Percentiles rank a stretch among this genome's conserved stretches.
phyloP scores from a whole-genome alignment of 495 filamentous ascomycete genomes.

The Penicillium soppii region DNA sequence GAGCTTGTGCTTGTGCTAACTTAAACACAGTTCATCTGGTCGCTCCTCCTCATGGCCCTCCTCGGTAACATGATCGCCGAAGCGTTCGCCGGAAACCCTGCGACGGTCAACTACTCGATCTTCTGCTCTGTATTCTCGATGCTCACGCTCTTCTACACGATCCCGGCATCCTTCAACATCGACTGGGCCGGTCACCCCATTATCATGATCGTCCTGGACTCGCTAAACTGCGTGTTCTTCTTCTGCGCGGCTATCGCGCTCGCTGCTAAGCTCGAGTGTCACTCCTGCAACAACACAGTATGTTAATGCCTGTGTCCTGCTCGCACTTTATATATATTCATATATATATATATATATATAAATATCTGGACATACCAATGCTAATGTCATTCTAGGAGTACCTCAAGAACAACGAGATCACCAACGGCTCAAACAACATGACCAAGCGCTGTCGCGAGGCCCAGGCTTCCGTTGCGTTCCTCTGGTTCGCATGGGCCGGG shows the following conservation, averaged over 20 bases:
- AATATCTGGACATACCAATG: neutral
- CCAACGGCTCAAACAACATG: slow-evolving; percentile 54
- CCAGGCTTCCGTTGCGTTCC: slow-evolving; percentile 66
- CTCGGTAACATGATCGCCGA: slow-evolving; percentile 67
- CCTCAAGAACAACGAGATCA: slow-evolving; percentile 55
- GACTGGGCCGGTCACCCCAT: slow-evolving; percentile 52
- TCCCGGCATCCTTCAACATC: slow-evolving; percentile 52
- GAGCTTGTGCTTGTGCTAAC: too few relatives aligned
- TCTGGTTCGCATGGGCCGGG: slow-evolving; percentile 68
- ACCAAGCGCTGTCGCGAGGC: slow-evolving; percentile 65
- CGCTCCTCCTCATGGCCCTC: slow-evolving; percentile 65
- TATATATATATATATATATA: too few relatives aligned
- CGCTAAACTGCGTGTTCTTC: slow-evolving; percentile 63
- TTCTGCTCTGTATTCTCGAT: slow-evolving; percentile 65
- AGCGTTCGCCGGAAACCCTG: slow-evolving; percentile 53
- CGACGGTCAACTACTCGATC: slow-evolving; percentile 61
- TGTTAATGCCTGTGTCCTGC: too few relatives aligned
- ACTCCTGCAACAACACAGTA: slow-evolving; percentile 65
- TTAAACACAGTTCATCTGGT: slow-evolving; percentile 56
- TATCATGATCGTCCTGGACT: slow-evolving; percentile 56
- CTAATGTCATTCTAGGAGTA: slow-evolving; percentile 34
- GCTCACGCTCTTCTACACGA: slow-evolving; percentile 61
- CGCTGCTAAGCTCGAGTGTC: slow-evolving; percentile 56
- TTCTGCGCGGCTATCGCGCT: slow-evolving; percentile 64
- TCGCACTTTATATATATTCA: neutral